Evolutionary conservation across 306 rosid species (phyloP).

Genomic region (Canavalia ensiformis): DNA sequence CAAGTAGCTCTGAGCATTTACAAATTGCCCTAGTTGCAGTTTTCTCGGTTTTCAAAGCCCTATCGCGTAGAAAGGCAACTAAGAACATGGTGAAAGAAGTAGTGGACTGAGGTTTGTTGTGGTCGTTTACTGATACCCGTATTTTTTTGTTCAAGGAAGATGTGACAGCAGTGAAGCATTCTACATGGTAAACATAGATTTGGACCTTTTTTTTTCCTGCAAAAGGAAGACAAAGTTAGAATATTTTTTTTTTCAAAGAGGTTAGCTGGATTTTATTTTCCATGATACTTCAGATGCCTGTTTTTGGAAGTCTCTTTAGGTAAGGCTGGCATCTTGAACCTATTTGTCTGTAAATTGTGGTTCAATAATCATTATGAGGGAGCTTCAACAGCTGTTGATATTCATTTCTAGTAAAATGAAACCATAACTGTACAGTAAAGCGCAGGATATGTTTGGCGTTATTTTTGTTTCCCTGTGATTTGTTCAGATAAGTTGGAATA

Average conservation of each 20-base stretch:
- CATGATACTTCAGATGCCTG: slow-evolving; percentile 39
- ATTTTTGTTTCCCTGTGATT: not conserved
- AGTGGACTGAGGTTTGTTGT: slow-evolving; percentile 45
- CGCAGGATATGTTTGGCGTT: not conserved
- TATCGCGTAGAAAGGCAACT: slow-evolving; percentile 57
- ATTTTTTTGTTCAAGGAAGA: slow-evolving; percentile 43
- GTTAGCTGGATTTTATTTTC: slow-evolving; percentile 35
- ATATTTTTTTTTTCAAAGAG: slow-evolving; percentile 32
- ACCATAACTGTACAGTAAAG: slow-evolving; percentile 57
- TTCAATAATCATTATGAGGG: slow-evolving; percentile 40
- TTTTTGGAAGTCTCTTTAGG: slow-evolving; percentile 43
- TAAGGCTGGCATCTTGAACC: slow-evolving; percentile 47
- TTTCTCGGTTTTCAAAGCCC: slow-evolving; percentile 70
- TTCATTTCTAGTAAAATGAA: slow-evolving; percentile 48
- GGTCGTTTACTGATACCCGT: slow-evolving; percentile 6
- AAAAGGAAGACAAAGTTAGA: slow-evolving; percentile 22
- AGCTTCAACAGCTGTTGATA: slow-evolving; percentile 40
- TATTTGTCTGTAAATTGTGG: slow-evolving; percentile 39
- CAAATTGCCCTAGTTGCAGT: slow-evolving; percentile 76
- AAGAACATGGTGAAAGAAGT: slow-evolving; percentile 47
- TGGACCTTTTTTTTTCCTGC: slow-evolving; percentile 27
- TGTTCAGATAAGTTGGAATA: slow-evolving; percentile 31
- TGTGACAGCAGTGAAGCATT: slow-evolving; percentile 41
- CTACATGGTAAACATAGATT: slow-evolving; percentile 38
- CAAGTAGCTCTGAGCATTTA: slow-evolving; percentile 83